Base-by-base conservation (phyloP, 1,284 basidiomycete genomes). In the Papiliotrema nemorosa region DNA sequence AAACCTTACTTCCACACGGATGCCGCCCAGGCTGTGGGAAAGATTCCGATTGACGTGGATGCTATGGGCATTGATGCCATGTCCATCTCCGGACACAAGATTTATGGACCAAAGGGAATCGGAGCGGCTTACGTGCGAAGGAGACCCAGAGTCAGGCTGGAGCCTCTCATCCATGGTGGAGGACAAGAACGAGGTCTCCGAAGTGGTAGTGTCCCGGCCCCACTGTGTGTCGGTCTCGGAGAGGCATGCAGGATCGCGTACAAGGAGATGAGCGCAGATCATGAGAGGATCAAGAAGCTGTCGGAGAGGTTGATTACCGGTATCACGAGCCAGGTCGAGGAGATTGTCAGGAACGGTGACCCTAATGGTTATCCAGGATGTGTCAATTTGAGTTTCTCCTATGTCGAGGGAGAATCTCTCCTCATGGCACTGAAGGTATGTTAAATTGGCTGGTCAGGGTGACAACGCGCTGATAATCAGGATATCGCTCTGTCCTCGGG, bases 81-180 rank as follows among this genome's bases (percentile, higher is more conserved):
- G 85, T 92, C 88, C 59, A 88, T 99, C 52, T 94, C 90, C 5
- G 93, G 89, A 4, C 96, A 99, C 80, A 99, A 99, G 78, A 76
- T 99, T 16, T 99, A 99, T 75, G 96, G 96, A 2, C 96, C 96
- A 5, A 99, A 98, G 77, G 96, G 96, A 16, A 77, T 98, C 41
- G 96, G 96, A 33, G 94, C 90, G 4, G 87, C 87, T 18, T 98
- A 97, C 75, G 91, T 99, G 44, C 83, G 96, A 50, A 79, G 96
- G 62, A 78, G 93, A 60, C 96, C 96, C 2, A 81, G 96, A 59
- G 96, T 98, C 39, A 82, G 96, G 54, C 77, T 98, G 61, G 96
- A 98, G 73, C 94, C 96, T 1, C 86, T 98, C 63, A 80, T 99
- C 57, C 92, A 84, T 61, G 96, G 96, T 53, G 96, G 96, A 68